Percentiles rank a stretch among this genome's conserved stretches.
Evolutionary conservation across 257 asterid species (phyloP).

Genomic region (Solanum chmielewskii): DNA sequence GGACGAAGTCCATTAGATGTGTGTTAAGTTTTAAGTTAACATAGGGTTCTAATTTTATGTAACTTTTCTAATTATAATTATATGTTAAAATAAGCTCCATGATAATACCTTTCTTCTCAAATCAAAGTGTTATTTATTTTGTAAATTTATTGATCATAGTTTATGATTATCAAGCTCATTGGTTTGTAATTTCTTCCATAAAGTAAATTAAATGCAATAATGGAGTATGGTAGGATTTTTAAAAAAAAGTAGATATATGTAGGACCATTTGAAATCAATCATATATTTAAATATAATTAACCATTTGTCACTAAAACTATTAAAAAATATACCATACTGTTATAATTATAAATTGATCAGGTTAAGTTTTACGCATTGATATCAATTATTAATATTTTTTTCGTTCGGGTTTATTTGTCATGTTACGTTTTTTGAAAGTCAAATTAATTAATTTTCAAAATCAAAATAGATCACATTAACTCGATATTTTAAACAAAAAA

Average conservation of each 20-base stretch:
- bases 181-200: not conserved
- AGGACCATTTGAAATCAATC: not conserved
- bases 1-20: not conserved
- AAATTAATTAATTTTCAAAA: too few species aligned
- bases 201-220: not conserved
- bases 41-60: not conserved
- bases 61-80: not conserved
- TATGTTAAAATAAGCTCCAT: not conserved
- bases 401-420: fast-evolving
- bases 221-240: not conserved
- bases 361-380: not conserved
- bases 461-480: too few species aligned
- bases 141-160: not conserved
- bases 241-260: not conserved
- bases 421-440: too few species aligned
- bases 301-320: not conserved
- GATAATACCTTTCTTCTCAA: not conserved
- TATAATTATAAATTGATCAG: not conserved
- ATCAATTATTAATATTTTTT: not conserved
- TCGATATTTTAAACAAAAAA: too few species aligned
- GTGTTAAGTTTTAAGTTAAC: not conserved
- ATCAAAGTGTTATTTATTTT: not conserved
- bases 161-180: not conserved
- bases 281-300: not conserved
- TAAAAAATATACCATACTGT: not conserved